phyloP scores from a whole-genome alignment of 2,329 filamentous ascomycete genomes.

The Cordyceps sp. region DNA sequence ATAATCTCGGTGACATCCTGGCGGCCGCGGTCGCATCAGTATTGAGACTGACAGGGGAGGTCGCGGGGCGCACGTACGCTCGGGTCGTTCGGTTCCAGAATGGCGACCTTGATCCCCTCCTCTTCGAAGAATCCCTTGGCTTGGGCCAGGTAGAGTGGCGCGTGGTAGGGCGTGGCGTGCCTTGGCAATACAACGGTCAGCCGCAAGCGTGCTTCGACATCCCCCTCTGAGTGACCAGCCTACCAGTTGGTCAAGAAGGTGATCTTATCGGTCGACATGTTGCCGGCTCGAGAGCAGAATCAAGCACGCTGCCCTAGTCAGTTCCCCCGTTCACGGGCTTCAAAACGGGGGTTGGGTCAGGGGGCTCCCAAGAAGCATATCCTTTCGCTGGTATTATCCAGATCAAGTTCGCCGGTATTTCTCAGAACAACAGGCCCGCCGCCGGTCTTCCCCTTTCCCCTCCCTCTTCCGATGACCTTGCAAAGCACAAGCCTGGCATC shows the following conservation, averaged over 20 bases:
- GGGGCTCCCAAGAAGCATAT: conserved; percentile 53
- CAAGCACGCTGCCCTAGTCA: conserved; percentile 35
- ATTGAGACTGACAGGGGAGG: background rate
- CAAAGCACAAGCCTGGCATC: no score
- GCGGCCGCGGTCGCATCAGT: background rate
- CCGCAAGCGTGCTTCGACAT: no score
- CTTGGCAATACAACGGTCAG: conserved; percentile 31
- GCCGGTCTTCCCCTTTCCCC: conserved; percentile 2
- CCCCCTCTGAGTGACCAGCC: no score
- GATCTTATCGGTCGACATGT: conserved; percentile 71
- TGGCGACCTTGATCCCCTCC: conserved; percentile 60
- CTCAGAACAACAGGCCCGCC: conserved; percentile 37
- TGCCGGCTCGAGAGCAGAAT: conserved; percentile 25
- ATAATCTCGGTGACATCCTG: conserved; percentile 71
- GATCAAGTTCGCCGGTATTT: conserved; percentile 76
- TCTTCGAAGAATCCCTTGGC: conserved; percentile 60
- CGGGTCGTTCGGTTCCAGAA: conserved; percentile 65
- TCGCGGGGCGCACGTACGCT: conserved; percentile 28
- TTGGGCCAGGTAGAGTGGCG: conserved; percentile 61
- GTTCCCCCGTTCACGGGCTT: conserved; percentile 14
- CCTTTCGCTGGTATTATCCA: conserved; percentile 80
- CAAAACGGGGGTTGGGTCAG: conserved; percentile 13
- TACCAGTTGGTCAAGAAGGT: conserved; percentile 77
- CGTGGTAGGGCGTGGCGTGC: conserved; percentile 71
- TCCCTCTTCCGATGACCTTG: no score